Conservation (phyloP, 2,329 filamentous ascomycete genomes). For the Fusarium sulawesiense region DNA sequence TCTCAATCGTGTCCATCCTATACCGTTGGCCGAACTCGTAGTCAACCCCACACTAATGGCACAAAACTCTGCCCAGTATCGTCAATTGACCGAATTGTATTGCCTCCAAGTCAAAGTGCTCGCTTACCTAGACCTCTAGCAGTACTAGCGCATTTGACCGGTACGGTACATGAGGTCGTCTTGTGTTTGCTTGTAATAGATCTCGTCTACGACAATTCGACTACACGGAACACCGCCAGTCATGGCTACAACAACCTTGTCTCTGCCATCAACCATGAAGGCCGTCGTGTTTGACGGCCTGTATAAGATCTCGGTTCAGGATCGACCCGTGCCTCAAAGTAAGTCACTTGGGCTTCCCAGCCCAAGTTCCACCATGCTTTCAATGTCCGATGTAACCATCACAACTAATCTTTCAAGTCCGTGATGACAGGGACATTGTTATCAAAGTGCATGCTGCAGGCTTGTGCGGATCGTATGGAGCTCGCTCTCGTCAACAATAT, state of each 20-base stretch:
- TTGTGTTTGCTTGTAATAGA: background rate
- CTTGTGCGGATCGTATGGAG: constrained; percentile 84
- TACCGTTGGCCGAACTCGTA: constrained; percentile 34
- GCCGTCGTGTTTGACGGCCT: constrained; percentile 89
- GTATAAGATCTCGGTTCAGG: constrained; percentile 78
- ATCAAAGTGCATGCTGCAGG: constrained; percentile 86
- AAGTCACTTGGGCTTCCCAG: constrained; percentile 8
- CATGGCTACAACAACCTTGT: constrained; percentile 41
- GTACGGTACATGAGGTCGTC: background rate
- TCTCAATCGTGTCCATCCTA: background rate
- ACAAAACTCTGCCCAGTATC: constrained; percentile 8
- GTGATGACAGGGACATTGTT: constrained; percentile 79
- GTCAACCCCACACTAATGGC: constrained; percentile 26
- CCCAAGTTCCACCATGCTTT: background rate
- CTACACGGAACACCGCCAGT: background rate
- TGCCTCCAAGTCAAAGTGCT: background rate
- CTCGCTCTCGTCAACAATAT: background rate
- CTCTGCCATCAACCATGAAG: constrained; percentile 73
- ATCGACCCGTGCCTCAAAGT: constrained; percentile 79
- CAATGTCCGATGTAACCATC: background rate
- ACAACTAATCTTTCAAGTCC: constrained; percentile 58
- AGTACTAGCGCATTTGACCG: background rate
- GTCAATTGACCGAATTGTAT: background rate
- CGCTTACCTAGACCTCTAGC: background rate
- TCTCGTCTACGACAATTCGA: background rate